Conservation (phyloP, 2,329 filamentous ascomycete species). For the Graphilbum ipis-grandicollis region DNA sequence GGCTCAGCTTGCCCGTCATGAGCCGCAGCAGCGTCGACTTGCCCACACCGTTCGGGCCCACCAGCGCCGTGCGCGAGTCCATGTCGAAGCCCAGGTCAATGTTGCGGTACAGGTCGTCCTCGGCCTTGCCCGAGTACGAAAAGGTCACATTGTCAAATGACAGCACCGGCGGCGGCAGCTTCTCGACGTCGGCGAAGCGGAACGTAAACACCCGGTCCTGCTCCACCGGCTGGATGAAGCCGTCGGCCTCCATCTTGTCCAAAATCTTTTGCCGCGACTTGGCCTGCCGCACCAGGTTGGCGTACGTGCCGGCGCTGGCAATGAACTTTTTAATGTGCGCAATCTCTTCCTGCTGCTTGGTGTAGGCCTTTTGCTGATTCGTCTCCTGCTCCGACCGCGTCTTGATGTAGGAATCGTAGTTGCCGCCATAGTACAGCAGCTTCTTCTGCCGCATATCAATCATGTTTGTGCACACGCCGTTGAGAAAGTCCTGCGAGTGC, state of each 20-base stretch:
- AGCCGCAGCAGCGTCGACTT: constrained; percentile 92
- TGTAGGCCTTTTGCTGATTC: constrained; percentile 98
- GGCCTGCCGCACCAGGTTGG: constrained; percentile 96
- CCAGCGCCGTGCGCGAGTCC: constrained; percentile 93
- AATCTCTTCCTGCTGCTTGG: constrained; percentile 98
- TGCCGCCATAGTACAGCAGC: constrained; percentile 96
- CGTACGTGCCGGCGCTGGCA: constrained; percentile 96
- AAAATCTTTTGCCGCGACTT: constrained; percentile 99
- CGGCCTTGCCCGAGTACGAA: constrained; percentile 79
- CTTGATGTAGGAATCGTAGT: constrained; percentile 98
- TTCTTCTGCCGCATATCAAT: constrained; percentile 88
- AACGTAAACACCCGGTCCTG: constrained; percentile 87
- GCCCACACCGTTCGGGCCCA: constrained; percentile 97
- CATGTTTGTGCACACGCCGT: constrained; percentile 97
- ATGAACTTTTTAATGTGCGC: constrained; percentile 99
- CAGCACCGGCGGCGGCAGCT: constrained; percentile 92
- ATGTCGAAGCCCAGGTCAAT: constrained; percentile 98
- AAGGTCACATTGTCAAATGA: constrained; percentile 97
- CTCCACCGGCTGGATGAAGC: constrained; percentile 83
- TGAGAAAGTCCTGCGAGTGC: constrained; percentile 97
- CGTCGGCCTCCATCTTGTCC: constrained; percentile 99
- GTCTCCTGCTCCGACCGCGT: constrained; percentile 84
- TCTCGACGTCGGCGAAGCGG: constrained; percentile 96
- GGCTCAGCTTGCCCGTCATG: constrained; percentile 88
- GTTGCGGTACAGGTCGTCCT: constrained; percentile 91